These are phyloP conservation scores for Discostella stelligeroides DNA, from an alignment of 108 stramenopile genomes.

Conservation along the genomic window DNA sequence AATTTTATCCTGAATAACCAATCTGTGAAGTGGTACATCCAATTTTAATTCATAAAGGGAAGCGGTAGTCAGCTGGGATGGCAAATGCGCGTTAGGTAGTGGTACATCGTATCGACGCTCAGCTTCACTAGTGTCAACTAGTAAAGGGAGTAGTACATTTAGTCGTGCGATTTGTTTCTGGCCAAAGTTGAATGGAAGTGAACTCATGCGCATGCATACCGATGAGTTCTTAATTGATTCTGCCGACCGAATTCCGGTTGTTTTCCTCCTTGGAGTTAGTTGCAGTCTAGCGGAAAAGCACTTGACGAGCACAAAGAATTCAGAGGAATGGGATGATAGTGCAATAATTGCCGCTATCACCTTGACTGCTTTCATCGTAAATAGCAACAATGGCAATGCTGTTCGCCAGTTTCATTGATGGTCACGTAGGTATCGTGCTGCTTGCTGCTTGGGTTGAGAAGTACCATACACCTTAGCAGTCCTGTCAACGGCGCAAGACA, in stretches of 20 bases:
- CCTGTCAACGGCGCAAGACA: too few species aligned
- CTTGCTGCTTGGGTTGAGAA: too few species aligned
- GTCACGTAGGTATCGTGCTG: too few species aligned
- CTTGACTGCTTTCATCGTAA: too few species aligned
- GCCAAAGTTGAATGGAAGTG: constrained; percentile 20
- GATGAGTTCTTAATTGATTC: too few species aligned
- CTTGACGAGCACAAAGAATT: background rate
- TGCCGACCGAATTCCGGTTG: too few species aligned
- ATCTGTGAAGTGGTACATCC: constrained; percentile 60
- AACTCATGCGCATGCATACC: constrained; percentile 34
- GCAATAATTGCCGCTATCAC: constrained; percentile 1
- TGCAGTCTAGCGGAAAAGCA: background rate
- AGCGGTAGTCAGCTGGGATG: constrained; percentile 68
- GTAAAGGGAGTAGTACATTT: constrained; percentile 44
- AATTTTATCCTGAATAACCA: constrained; percentile 66
- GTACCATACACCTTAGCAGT: too few species aligned
- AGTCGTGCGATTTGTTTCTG: constrained; percentile 24
- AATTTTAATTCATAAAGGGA: constrained; percentile 73
- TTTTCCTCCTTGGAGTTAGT: too few species aligned
- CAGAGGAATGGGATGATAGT: constrained; percentile 6
- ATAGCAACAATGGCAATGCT: too few species aligned
- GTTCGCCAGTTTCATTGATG: too few species aligned
- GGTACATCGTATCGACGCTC: constrained; percentile 50
- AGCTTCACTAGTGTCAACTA: constrained; percentile 30
- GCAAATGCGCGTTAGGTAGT: constrained; percentile 76